Conservation (phyloP, 164 flowering plant genomes). For the Berberis thunbergii region DNA sequence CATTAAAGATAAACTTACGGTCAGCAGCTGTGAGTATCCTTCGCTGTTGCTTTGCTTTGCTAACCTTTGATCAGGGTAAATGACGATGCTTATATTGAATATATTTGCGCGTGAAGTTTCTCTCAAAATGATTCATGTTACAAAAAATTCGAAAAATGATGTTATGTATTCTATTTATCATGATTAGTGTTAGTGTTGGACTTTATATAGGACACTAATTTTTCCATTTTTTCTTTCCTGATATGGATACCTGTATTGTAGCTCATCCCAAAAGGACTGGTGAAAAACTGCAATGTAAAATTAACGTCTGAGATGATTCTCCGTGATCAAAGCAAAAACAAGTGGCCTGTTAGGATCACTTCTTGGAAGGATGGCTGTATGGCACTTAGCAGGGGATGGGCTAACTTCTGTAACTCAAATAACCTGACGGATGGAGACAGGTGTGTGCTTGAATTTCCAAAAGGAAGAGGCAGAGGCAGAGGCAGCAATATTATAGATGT, state of each 20-base stretch:
- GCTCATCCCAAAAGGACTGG: slow-evolving; percentile 10
- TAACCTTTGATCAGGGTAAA: too few relatives aligned
- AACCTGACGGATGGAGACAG: slow-evolving; percentile 6
- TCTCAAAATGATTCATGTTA: too few relatives aligned
- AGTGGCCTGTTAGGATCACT: slow-evolving; percentile 7
- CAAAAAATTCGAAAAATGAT: too few relatives aligned
- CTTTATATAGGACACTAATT: background rate
- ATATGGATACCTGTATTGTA: slow-evolving; percentile 7
- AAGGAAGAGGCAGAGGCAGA: slow-evolving; percentile 5
- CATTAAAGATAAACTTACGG: too few relatives aligned
- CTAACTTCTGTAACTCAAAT: slow-evolving; percentile 3
- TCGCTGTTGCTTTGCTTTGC: too few relatives aligned
- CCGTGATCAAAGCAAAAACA: slow-evolving; percentile 9
- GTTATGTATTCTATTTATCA: too few relatives aligned
- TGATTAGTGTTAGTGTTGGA: too few relatives aligned
- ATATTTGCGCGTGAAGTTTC: too few relatives aligned
- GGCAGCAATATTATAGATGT: slow-evolving; percentile 1
- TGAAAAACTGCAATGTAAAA: slow-evolving; percentile 1
- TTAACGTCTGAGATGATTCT: slow-evolving; percentile 1
- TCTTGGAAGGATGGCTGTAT: slow-evolving; percentile 4
- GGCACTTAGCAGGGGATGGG: slow-evolving; percentile 6
- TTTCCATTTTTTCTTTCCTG: background rate
- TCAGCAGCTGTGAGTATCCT: too few relatives aligned
- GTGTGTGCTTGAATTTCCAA: slow-evolving; percentile 11
- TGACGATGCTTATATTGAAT: too few relatives aligned